Base-by-base conservation (phyloP, 306 rosid genomes). In the Malus asiatica region DNA sequence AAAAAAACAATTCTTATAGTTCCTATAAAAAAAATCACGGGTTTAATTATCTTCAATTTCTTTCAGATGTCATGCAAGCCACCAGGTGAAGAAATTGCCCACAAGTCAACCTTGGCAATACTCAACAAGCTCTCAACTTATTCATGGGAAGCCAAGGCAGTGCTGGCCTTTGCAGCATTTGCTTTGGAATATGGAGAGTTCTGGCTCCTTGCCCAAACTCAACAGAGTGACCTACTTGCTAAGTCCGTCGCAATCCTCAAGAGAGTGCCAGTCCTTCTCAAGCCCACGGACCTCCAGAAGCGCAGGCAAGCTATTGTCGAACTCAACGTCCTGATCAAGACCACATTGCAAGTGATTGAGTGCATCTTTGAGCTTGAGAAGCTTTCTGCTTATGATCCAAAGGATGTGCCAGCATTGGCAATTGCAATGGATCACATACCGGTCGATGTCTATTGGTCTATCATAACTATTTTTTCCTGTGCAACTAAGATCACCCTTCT, bases 111-210 rank as follows among this genome's bases (percentile, higher is more conserved):
- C n/a, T 22, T 84, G 8, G n/a, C 87, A 12, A 88, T 90, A 13
- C 89, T 90, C 1, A 80, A 79, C 78, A 86, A 79, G 86, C 79
- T 92, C 1, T 69, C 86, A 18, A 62, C 9, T 33, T 89, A 83
- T 65, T 15, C 75, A 0, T 93, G 94, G 97, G 87, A 83, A 20
- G 91, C 89, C 23, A 90, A 90, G 75, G 88, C 87, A 1, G 91
- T 88, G 72, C 73, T 93, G 16, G 81, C 92, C 8, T 79, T 93
- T 0, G 89, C 92, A 1, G 96, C 97, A 20, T 93, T 93, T 68
- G 83, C 94, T 2, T 4, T 86, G 11, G 93, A 93, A 29, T 90
- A 81, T 46, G 92, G 94, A 0, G 90, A 93, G 16, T 89, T 89
- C 68, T 90, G 94, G 93, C 70, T 87, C 1, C 85, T 93, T 2